Evolutionary conservation across 495 filamentous ascomycete genomes (phyloP).

Genomic region (Penicillium argentinense): DNA sequence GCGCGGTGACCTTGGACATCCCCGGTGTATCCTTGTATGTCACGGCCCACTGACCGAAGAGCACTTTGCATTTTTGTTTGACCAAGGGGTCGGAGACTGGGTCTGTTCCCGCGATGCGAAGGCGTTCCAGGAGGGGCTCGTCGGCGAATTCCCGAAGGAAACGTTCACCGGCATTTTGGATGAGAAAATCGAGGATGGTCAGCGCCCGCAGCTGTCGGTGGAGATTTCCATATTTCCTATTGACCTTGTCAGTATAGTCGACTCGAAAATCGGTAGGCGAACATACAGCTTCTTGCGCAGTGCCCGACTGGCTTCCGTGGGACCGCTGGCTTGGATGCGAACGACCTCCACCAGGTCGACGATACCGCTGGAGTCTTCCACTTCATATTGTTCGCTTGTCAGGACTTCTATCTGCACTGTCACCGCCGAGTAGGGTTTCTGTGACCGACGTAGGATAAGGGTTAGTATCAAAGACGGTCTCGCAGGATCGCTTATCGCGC

Average conservation of each 20-base stretch:
- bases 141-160: constrained; percentile 88
- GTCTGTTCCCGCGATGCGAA: constrained; percentile 85
- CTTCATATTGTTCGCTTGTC: constrained; percentile 84
- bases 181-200: constrained; percentile 86
- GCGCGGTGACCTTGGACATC: constrained; percentile 70
- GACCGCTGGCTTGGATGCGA: constrained; percentile 82
- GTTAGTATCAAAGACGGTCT: constrained; percentile 8
- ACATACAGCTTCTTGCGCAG: constrained; percentile 92
- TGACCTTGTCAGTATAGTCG: constrained; percentile 11
- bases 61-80: constrained; percentile 76
- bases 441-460: neutral
- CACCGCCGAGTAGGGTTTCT: constrained; percentile 92
- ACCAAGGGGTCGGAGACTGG: constrained; percentile 82
- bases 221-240: constrained; percentile 87
- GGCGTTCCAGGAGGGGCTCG: constrained; percentile 88
- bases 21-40: constrained; percentile 81
- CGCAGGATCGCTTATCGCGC: constrained; percentile 11
- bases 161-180: constrained; percentile 87
- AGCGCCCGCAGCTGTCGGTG: constrained; percentile 90
- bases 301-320: constrained; percentile 86
- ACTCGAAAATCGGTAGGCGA: constrained; percentile 1
- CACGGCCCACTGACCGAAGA: constrained; percentile 86
- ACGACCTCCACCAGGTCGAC: constrained; percentile 93
- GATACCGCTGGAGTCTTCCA: constrained; percentile 88
- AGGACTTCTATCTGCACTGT: constrained; percentile 92